phyloP scores from a whole-genome alignment of 371 early-diverging fungal species.

The Actinomortierella wolfii region DNA sequence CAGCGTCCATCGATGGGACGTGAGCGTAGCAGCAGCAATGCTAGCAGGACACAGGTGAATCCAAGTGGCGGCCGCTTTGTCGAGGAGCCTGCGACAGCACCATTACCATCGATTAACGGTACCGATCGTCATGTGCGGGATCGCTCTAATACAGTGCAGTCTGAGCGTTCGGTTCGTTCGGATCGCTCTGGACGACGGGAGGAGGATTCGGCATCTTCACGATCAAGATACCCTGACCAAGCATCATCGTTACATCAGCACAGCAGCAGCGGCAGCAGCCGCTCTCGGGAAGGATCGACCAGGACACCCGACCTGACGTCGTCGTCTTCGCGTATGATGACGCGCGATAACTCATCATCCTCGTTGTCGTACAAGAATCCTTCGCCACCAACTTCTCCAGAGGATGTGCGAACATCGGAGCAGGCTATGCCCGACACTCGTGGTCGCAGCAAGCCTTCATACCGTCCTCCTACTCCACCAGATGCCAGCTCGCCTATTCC shows the following conservation, averaged over 20 bases:
- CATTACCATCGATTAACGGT: no score
- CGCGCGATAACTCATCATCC: conserved; percentile 12
- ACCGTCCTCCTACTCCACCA: conserved; percentile 40
- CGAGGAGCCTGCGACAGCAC: no score
- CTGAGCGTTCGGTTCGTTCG: conserved; percentile 39
- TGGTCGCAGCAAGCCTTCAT: conserved; percentile 3
- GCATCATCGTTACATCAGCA: no score
- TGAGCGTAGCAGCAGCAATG: no score
- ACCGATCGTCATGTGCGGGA: conserved; percentile 12
- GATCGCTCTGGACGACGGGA: conserved; percentile 21
- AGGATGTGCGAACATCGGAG: conserved; percentile 14
- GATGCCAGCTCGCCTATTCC: conserved; percentile 32
- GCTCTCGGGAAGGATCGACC: no score
- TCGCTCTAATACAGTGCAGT: conserved; percentile 38
- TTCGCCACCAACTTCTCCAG: conserved; percentile 36
- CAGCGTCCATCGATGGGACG: no score
- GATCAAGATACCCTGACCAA: background rate
- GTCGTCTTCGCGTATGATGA: conserved; percentile 10
- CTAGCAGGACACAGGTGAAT: no score
- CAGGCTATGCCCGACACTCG: no score
- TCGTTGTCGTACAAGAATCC: conserved; percentile 33
- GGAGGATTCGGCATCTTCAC: background rate
- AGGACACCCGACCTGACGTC: conserved; percentile 1
- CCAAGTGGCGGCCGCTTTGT: no score
- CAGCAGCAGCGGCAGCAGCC: no score